phyloP scores from a whole-genome alignment of 208 protist species.

The Trichomonas vaginalis region DNA sequence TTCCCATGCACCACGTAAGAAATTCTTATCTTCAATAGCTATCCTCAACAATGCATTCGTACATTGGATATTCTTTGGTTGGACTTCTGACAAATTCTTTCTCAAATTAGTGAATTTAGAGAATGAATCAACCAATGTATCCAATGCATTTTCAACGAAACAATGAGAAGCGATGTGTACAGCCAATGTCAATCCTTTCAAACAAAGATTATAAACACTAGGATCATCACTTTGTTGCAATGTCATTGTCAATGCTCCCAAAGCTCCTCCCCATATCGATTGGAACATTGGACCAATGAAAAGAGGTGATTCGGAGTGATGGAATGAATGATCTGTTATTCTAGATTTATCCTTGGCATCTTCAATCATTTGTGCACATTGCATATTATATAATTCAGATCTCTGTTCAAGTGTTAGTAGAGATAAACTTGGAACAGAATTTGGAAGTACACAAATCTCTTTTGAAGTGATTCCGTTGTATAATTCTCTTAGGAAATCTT shows the following conservation, averaged over 20 bases:
- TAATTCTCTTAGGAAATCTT: not conserved
- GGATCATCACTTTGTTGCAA: not conserved
- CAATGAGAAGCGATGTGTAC: not conserved
- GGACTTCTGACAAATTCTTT: not conserved
- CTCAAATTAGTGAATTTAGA: not conserved
- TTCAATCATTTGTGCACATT: not conserved
- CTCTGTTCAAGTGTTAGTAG: not conserved
- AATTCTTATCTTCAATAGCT: not conserved
- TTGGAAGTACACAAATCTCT: not conserved
- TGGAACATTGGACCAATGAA: slow-evolving; percentile 3
- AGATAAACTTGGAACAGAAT: not conserved
- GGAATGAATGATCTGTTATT: not conserved
- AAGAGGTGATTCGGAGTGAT: not conserved
- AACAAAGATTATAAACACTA: not conserved
- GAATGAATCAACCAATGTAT: slow-evolving; percentile 8
- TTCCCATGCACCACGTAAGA: not conserved
- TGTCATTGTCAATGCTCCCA: not conserved
- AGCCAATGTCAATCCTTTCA: not conserved
- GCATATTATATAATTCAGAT: not conserved
- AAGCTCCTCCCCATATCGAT: not conserved
- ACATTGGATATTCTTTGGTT: not conserved
- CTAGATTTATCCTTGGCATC: not conserved
- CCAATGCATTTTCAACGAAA: not conserved
- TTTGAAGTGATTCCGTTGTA: slow-evolving; percentile 1
- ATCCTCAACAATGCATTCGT: not conserved